Evolutionary conservation across 2,329 filamentous ascomycete species (phyloP), one percentile per base, ranked within the genome.

Genomic region (Botrytis hyacinthi): DNA sequence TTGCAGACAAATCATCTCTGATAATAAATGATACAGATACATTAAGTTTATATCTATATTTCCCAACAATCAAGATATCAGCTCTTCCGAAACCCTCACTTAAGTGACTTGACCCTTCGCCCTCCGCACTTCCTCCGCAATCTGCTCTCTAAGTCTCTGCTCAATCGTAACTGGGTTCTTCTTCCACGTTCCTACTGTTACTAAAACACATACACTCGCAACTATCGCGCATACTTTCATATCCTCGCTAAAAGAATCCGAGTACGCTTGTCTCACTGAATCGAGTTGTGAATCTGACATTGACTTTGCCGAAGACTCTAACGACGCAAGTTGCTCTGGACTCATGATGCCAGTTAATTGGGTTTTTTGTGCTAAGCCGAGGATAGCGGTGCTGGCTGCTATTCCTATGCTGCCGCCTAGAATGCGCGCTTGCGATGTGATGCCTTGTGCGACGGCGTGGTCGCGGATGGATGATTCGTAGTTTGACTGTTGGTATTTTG

Each of bases 241-340:
- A 63, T 68, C 42, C 61, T 71, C 87, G 86, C 89, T 90, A 78
- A 46, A 44, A 26, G 90, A 86, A 79, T 63, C 37, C 3, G 61
- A 29, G 22, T 63, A 63, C 2, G 14, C 26, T 8, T 44, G 61
- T 63, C 37, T n/a, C 42, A 44, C 61, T 63, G 61, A 40, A 22
- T 63, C 16, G 10, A 63, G 40, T 29, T 63, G 37, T 8, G 61
- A 3, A 32, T 20, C 22, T 12, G 37, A 44, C 37, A 63, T 63
- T 18, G n/a, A 29, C 14, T 29, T 54, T 54, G n/a, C 51, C 14
- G 51, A 54, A 54, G n/a, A 29, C 14, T 54, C 51, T 54, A 54
- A 29, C 6, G 51, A 54, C 3, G 51, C 51, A 54, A 54, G 51
- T 29, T 54, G n/a, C 18, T 54, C 51, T 3, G 14, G 14, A 29